Evolutionary conservation across 2,329 filamentous ascomycete genomes (phyloP), one percentile per base, ranked within the genome.

Genomic region (Blastomyces silverae): DNA sequence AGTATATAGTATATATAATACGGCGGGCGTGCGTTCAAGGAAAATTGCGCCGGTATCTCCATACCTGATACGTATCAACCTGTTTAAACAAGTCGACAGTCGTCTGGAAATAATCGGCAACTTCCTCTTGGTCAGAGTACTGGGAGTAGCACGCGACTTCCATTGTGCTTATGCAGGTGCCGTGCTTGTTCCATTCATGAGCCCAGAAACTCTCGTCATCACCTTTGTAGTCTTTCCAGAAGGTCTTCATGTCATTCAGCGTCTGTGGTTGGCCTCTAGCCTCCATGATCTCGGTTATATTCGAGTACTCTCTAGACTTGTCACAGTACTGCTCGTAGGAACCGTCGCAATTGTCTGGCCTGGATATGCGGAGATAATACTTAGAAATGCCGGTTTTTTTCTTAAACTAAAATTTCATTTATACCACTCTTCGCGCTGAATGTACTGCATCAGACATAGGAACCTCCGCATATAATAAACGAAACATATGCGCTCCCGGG

Each of bases 101-200:
- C 67, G 80, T 81, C 67, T 83, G 75, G 73, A 86, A 85, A 75
- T 80, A 87, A 66, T 84, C 82, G 11, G 81, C 82, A 1, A 85
- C 83, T 74, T 87, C 84, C 67, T 85, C 77, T 55, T 83, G 83
- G 0, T 82, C 71, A 48, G 77, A 74, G 70, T 84, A 83, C 64
- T 82, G 77, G 52, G 78, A 78, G 77, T 90, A 90, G 80, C 88
- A 90, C 25, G 77, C 72, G 0, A 87, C 83, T 2, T 86, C 77
- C 58, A 90, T 82, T 0, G 88, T 90, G 72, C 84, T 87, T 71
- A 90, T 85, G 77, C 88, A 90, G 20, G 87, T 89, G 44, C 85
- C 88, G 73, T 90, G 87, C 74, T 89, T 89, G 74, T 82, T 81
- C 84, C 86, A 90, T 31, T 90, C 87, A 75, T 89, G 86, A 70